Conservation (phyloP, 2,329 filamentous ascomycete species). For the Colletotrichum falcatum region DNA sequence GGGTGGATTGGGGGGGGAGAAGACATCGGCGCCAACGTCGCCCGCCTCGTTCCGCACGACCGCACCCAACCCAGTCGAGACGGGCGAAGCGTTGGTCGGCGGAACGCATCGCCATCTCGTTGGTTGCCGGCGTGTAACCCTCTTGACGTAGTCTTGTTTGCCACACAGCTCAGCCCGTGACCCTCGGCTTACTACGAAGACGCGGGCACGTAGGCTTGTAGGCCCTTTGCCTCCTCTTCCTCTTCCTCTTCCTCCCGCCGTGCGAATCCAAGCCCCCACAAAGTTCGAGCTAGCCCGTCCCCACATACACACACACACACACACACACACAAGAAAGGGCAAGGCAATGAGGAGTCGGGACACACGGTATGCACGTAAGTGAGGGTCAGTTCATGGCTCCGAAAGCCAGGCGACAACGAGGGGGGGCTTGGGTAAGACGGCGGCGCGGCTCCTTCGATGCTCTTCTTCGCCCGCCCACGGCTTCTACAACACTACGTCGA, state of each 20-base stretch:
- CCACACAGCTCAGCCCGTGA: conserved; percentile 32
- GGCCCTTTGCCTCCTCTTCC: not conserved
- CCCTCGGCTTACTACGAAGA: conserved; percentile 9
- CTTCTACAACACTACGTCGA: conserved; percentile 6
- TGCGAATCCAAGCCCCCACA: conserved; percentile 2
- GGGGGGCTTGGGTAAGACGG: conserved; percentile 16
- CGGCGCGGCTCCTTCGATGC: conserved; percentile 17
- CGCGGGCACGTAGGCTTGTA: no score
- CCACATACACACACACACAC: no score
- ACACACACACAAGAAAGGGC: conserved; percentile 12
- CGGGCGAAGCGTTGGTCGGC: conserved; percentile 1
- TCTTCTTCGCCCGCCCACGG: conserved; percentile 3
- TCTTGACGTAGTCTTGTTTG: conserved; percentile 37
- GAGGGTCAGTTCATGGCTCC: conserved; percentile 33
- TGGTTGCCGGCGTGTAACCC: conserved; percentile 20
- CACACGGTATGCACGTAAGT: conserved; percentile 14
- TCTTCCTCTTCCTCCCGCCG: not conserved
- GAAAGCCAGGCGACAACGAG: conserved; percentile 11
- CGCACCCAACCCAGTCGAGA: conserved; percentile 17
- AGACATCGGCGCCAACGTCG: conserved; percentile 13
- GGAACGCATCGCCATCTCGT: conserved; percentile 25
- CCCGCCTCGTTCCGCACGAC: conserved; percentile 19
- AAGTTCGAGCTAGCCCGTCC: conserved; percentile 4
- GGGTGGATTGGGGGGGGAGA: not conserved
- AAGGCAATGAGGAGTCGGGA: not conserved